Conservation (phyloP, 2,329 filamentous ascomycete genomes). For the Talaromyces sp. region DNA sequence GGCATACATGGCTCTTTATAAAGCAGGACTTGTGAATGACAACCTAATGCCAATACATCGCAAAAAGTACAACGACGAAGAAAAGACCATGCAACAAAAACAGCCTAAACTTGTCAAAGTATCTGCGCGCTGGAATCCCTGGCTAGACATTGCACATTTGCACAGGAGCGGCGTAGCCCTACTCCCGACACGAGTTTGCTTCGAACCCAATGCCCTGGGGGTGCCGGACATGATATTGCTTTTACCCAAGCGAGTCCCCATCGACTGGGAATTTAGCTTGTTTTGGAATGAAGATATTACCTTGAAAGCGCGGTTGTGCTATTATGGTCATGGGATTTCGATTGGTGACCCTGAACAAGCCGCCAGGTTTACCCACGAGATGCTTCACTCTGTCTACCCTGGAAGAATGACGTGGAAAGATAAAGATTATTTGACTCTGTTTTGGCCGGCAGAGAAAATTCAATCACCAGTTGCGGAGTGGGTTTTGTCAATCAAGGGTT, state of each 20-base stretch:
- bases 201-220: conserved; percentile 11
- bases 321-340: background rate
- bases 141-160: conserved; percentile 28
- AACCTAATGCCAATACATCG: conserved; percentile 61
- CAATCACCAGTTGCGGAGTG: conserved; percentile 12
- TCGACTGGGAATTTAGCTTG: conserved; percentile 19
- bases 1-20: conserved; percentile 66
- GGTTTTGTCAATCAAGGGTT: conserved; percentile 15
- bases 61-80: conserved; percentile 36
- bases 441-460: conserved; percentile 14
- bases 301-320: conserved; percentile 15
- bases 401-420: conserved; percentile 12
- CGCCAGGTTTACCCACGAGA: conserved; percentile 14
- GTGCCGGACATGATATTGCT: conserved; percentile 19
- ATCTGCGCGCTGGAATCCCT: conserved; percentile 30
- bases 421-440: conserved; percentile 18
- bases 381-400: conserved; percentile 18
- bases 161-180: conserved; percentile 18
- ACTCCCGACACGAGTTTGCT: conserved; percentile 16
- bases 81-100: conserved; percentile 19
- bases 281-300: conserved; percentile 24
- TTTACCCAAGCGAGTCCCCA: conserved; percentile 19
- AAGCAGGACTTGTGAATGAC: conserved; percentile 68
- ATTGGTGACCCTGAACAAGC: conserved; percentile 8
- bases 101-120: conserved; percentile 23